phyloP scores from a whole-genome alignment of 495 filamentous ascomycete genomes.

The Hyphodiscus hymeniophilus region DNA sequence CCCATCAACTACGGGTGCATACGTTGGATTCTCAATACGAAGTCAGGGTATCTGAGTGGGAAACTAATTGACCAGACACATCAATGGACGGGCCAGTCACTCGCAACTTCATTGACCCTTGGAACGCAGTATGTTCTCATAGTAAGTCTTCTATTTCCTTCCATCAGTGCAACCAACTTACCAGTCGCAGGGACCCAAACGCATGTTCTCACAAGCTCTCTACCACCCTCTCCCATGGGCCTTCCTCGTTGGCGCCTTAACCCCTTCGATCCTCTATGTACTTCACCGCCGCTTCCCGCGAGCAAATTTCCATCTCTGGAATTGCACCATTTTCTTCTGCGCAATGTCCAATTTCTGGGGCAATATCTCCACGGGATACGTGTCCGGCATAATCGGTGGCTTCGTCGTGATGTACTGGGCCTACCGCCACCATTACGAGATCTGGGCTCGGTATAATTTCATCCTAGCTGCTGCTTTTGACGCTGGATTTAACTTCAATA shows the following conservation, averaged over 20 bases:
- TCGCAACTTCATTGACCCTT: conserved; percentile 37
- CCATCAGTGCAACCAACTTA: not conserved
- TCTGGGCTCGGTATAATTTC: conserved; percentile 51
- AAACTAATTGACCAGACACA: conserved; percentile 38
- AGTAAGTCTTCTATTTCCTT: conserved; percentile 17
- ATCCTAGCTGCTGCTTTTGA: conserved; percentile 49
- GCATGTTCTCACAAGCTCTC: conserved; percentile 41
- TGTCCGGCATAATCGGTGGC: conserved; percentile 46
- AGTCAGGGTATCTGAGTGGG: conserved; percentile 44
- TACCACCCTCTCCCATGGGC: conserved; percentile 44
- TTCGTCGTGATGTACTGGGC: conserved; percentile 49
- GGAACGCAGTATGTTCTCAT: conserved; percentile 49
- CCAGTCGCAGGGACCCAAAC: conserved; percentile 34
- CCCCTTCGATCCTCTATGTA: conserved; percentile 38
- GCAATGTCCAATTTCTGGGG: conserved; percentile 36
- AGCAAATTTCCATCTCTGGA: conserved; percentile 45
- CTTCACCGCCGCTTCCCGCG: conserved; percentile 41
- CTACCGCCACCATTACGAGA: conserved; percentile 41
- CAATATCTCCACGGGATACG: conserved; percentile 44
- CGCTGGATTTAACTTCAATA: conserved; percentile 48
- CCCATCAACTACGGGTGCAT: conserved; percentile 40
- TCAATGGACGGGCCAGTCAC: conserved; percentile 47
- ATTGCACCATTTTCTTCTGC: conserved; percentile 46
- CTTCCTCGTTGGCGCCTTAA: conserved; percentile 45
- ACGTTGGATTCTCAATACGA: conserved; percentile 38